Base-by-base conservation (phyloP, 1,139 yeast species). In the Geotrichum klebahnii region DNA sequence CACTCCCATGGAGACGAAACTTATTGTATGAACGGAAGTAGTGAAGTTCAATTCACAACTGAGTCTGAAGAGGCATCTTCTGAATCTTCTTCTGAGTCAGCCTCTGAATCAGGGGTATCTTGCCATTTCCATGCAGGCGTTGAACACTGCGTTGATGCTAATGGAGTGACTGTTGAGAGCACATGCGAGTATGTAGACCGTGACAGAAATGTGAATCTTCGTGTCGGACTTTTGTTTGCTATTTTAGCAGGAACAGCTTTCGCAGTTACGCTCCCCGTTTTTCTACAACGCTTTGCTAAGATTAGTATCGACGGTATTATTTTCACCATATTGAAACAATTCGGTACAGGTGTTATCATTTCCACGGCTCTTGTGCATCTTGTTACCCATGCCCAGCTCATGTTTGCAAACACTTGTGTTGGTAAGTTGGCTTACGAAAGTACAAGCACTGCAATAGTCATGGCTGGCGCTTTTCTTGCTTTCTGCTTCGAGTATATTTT, bases 311-410 rank as follows among this genome's bases (percentile, higher is more conserved):
- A 66, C 20, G 62, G 65, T 0, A 44, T 56, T 14, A 22, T 61
- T 3, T 49, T 59, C 26, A 57, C 57, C 6, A 39, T 59, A 14
- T 50, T 69, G 39, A 65, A 60, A 48, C 70, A 69, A 56, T 88
- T 89, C 64, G 97, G 96, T 58, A 82, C 95, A 1, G 97, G 97
- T 52, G 96, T 89, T 46, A 88, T 89, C 61, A 76, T 88, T 4
- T 89, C 96, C 3, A 88, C 96, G 3, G 94, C 95, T 0, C 85
- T 87, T 61, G 81, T 88, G 50, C 97, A 89, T 70, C 72, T 89
- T 56, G 70, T 88, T 61, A 81, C 82, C 57, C 95, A 95, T 0
- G 95, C 95, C 2, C 71, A 75, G 57, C 82, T 79, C 20, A 70
- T 73, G n/a, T 71, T 81, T 54, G 70, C 76, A 1, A 60, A 70